These are phyloP conservation scores for Annona squamosa DNA, from an alignment of 164 flowering plant species.

Conservation along the genomic window DNA sequence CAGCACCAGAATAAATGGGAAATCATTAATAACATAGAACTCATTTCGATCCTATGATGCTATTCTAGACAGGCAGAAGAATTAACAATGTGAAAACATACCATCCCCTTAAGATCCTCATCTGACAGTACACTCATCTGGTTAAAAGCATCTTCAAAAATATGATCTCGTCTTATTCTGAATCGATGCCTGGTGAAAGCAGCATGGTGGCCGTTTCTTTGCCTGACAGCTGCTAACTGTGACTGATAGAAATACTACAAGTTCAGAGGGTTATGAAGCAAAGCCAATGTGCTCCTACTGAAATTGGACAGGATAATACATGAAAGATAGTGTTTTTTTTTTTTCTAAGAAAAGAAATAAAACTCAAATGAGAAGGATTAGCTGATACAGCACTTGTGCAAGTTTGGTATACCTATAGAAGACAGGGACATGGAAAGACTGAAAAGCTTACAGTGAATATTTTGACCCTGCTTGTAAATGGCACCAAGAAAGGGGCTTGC, in stretches of 20 bases:
- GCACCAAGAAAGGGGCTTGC: conserved; percentile 90
- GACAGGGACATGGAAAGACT: not conserved
- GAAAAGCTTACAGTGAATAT: conserved; percentile 62
- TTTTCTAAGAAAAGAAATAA: too few species aligned
- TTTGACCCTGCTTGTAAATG: conserved; percentile 91
- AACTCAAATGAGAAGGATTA: not conserved
- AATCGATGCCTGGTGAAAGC: conserved; percentile 60
- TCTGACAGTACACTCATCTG: conserved; percentile 77
- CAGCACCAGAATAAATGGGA: not conserved
- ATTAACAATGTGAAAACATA: conserved; percentile 17
- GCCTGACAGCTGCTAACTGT: conserved; percentile 63
- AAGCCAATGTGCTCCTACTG: not conserved
- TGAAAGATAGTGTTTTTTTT: not conserved
- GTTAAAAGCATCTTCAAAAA: conserved; percentile 88
- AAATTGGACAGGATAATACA: not conserved
- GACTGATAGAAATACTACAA: conserved; percentile 38
- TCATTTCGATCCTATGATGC: not conserved
- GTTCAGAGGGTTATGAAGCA: not conserved
- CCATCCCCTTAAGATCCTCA: conserved; percentile 82
- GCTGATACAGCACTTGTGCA: not conserved
- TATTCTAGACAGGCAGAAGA: conserved; percentile 1
- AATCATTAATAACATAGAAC: not conserved
- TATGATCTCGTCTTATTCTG: conserved; percentile 80
- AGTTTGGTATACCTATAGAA: not conserved
- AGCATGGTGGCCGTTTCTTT: conserved; percentile 49